Conservation (phyloP, 306 rosid species). For the Fragaria vesca region DNA sequence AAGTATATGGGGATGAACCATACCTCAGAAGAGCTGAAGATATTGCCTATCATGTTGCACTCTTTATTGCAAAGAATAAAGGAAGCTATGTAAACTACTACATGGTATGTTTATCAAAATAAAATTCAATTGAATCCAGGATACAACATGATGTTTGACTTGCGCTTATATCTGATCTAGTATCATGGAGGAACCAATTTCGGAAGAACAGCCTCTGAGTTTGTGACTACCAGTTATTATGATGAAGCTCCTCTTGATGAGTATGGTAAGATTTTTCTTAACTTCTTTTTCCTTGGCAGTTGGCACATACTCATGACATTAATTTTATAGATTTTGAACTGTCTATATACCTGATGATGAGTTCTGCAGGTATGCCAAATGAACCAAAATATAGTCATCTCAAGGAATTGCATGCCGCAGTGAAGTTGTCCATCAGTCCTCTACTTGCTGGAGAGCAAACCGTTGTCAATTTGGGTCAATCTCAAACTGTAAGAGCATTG, state of each 20-base stretch:
- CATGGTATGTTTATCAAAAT: slow-evolving; percentile 26
- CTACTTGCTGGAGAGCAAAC: slow-evolving; percentile 30
- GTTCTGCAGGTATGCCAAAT: slow-evolving; percentile 48
- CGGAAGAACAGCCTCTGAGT: slow-evolving; percentile 34
- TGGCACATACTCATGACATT: no score
- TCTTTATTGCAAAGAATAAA: slow-evolving; percentile 34
- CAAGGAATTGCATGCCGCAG: slow-evolving; percentile 61
- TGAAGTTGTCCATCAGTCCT: slow-evolving; percentile 38
- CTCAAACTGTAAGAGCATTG: slow-evolving; percentile 26
- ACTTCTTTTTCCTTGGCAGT: background rate
- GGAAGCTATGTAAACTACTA: slow-evolving; percentile 48
- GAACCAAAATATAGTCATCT: slow-evolving; percentile 84
- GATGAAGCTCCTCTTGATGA: slow-evolving; percentile 44
- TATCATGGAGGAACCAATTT: slow-evolving; percentile 49
- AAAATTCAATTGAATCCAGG: background rate
- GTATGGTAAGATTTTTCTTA: slow-evolving; percentile 25
- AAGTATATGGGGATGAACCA: slow-evolving; percentile 30
- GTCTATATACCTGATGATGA: slow-evolving; percentile 5
- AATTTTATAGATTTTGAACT: background rate
- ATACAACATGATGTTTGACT: background rate
- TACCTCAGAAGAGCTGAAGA: slow-evolving; percentile 33
- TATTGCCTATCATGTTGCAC: slow-evolving; percentile 36
- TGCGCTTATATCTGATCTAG: slow-evolving; percentile 13
- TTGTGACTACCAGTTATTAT: slow-evolving; percentile 32
- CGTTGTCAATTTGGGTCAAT: slow-evolving; percentile 22